Evolutionary conservation across 2,329 filamentous ascomycete genomes (phyloP), one percentile per base, ranked within the genome.

Genomic region (Nothomitra cinnamomea): DNA sequence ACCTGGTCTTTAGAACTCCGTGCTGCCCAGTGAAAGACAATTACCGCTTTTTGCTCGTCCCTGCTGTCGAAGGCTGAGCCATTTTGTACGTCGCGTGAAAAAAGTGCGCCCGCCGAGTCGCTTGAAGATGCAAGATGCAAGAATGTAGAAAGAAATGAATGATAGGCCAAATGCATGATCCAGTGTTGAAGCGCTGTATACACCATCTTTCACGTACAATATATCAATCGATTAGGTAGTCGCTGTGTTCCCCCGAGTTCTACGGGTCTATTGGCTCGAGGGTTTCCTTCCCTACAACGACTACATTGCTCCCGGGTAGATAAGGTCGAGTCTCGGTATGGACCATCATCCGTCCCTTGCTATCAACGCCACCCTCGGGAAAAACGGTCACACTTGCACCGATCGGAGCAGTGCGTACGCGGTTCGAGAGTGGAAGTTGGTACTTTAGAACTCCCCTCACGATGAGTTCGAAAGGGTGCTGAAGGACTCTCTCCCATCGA

Each of bases 391-490:
- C 63, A 48, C 63, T 67, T 10, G 66, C 68, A 13, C 65, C 69
- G 32, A 76, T 66, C 59, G 63, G 71, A 61, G 74, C 74, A n/a
- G 71, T 76, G 59, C 73, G 69, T 42, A 69, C 69, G 15, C 71
- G 69, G 2, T 75, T 76, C 56, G 72, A 77, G 53, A 83, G 68
- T 6, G 79, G 79, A 2, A 82, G 68, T 57, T 78, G 74, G 62
- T 98, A 98, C 63, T 89, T 88, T 60, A 98, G 74, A 13, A 92
- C 85, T 21, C 92, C 92, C 60, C 92, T 83, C 42, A 98, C 78
- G 56, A 96, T 90, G 50, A 98, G 75, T 60, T 95, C 87, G 60
- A 96, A 98, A 45, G 90, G 86, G 65, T 95, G 85, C 58, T 94
- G 80, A 51, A 95, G 74, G 48, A 96, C 89, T 56, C 81, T 78